These are phyloP conservation scores for Fusarium papillatum DNA, from an alignment of 2,329 filamentous ascomycete species.

Conservation along the genomic window DNA sequence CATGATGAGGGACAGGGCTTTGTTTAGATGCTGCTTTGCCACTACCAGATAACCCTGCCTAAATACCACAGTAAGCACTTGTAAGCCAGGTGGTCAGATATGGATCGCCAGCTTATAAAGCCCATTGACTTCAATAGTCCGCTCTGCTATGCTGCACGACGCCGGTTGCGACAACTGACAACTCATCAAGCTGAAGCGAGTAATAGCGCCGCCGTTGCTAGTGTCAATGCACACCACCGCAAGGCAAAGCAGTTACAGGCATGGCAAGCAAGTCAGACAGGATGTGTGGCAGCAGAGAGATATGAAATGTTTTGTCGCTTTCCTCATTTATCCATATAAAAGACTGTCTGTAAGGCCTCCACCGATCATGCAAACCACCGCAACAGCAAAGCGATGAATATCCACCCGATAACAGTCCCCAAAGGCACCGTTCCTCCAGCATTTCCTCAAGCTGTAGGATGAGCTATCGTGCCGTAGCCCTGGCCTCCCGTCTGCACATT, in stretches of 20 bases:
- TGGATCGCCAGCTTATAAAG: neutral
- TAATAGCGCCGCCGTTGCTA: neutral
- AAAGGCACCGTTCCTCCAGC: neutral
- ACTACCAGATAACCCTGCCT: neutral
- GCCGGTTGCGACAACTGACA: neutral
- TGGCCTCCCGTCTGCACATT: slow-evolving; percentile 80
- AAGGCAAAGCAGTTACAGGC: neutral
- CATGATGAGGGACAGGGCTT: neutral
- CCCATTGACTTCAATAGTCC: neutral
- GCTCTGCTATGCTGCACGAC: neutral
- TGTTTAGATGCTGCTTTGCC: neutral
- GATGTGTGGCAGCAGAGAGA: neutral
- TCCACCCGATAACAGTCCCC: neutral
- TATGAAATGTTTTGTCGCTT: slow-evolving; percentile 2
- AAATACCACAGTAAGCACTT: neutral
- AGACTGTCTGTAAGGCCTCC: neutral
- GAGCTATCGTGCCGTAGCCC: slow-evolving; percentile 68
- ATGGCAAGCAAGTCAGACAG: neutral
- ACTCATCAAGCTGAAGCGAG: slow-evolving; percentile 8
- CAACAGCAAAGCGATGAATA: neutral
- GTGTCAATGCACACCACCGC: neutral
- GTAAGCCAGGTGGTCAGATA: neutral
- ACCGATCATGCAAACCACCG: neutral
- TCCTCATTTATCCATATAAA: neutral
- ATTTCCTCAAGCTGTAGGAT: slow-evolving; percentile 39